Percentiles rank a stretch among this genome's conserved stretches.
Conservation (phyloP, 441 rosid genomes). For the Lepidium campestre region DNA sequence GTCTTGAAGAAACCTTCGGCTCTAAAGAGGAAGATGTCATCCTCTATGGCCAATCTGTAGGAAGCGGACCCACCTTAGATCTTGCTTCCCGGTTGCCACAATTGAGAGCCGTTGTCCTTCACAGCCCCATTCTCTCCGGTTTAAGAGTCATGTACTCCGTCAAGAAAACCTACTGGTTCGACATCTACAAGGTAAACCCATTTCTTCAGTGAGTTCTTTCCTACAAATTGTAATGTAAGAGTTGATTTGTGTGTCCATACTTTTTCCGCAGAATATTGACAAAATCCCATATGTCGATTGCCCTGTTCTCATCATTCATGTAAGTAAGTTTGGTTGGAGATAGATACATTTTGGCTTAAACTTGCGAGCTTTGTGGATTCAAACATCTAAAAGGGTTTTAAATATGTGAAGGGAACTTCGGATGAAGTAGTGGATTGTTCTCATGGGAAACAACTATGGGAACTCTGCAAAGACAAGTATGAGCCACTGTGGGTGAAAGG, state of each 20-base stretch:
- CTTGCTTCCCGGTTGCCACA: slow-evolving; percentile 74
- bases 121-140: slow-evolving; percentile 94
- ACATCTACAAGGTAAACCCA: slow-evolving; percentile 76
- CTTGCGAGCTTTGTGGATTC: not conserved
- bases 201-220: not conserved
- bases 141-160: slow-evolving; percentile 94
- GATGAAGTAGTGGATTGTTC: slow-evolving; percentile 97
- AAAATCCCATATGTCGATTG: slow-evolving; percentile 85
- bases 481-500: slow-evolving; percentile 96
- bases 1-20: slow-evolving; percentile 85
- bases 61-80: slow-evolving; percentile 96
- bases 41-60: slow-evolving; percentile 95
- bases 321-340: slow-evolving; percentile 45
- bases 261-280: slow-evolving; percentile 77
- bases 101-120: slow-evolving; percentile 81
- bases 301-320: slow-evolving; percentile 86
- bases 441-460: slow-evolving; percentile 95
- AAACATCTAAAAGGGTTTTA: not conserved
- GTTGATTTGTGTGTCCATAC: not conserved
- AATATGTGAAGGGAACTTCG: slow-evolving; percentile 63
- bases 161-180: slow-evolving; percentile 91
- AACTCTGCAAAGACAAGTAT: slow-evolving; percentile 77
- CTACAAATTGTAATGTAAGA: not conserved
- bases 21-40: slow-evolving; percentile 83
- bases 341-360: not conserved